A percentile compares a stretch with the other conserved stretches of the same genome.
Conservation (phyloP, 108 stramenopile species). For the Poteriospumella lacustris region DNA sequence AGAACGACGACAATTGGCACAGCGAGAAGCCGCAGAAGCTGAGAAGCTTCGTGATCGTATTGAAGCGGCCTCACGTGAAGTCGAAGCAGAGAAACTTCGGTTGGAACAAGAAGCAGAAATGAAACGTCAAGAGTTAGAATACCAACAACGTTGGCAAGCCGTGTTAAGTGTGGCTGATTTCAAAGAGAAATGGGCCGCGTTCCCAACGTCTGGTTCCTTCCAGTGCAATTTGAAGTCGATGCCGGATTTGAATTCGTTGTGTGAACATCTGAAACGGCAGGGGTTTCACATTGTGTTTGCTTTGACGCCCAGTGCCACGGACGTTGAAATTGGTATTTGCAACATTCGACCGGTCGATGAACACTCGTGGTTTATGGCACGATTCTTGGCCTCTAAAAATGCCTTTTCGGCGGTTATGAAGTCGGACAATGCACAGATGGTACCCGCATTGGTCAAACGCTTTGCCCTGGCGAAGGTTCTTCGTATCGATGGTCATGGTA, state of each 20-base stretch:
- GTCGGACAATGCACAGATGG: background rate
- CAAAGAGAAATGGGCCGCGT: background rate
- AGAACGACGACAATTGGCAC: no score
- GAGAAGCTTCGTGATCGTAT: no score
- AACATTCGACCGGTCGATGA: background rate
- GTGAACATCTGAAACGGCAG: background rate
- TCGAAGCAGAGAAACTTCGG: background rate
- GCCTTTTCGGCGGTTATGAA: constrained; percentile 9
- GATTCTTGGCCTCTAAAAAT: background rate
- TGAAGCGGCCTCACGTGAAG: no score
- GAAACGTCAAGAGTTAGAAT: background rate
- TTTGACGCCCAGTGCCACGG: background rate
- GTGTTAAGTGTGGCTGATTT: background rate
- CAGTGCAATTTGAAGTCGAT: background rate
- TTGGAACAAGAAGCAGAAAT: background rate
- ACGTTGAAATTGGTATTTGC: background rate
- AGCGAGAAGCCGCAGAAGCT: no score
- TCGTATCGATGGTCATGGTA: background rate
- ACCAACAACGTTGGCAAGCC: background rate
- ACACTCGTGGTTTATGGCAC: background rate
- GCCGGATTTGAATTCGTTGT: background rate
- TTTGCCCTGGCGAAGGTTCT: constrained; percentile 9
- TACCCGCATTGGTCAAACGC: background rate
- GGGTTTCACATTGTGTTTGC: background rate
- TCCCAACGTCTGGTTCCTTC: background rate